Percentiles rank a stretch among this genome's conserved stretches.
Conservation (phyloP, 345 rosid species). For the Eucalyptus polybractea region DNA sequence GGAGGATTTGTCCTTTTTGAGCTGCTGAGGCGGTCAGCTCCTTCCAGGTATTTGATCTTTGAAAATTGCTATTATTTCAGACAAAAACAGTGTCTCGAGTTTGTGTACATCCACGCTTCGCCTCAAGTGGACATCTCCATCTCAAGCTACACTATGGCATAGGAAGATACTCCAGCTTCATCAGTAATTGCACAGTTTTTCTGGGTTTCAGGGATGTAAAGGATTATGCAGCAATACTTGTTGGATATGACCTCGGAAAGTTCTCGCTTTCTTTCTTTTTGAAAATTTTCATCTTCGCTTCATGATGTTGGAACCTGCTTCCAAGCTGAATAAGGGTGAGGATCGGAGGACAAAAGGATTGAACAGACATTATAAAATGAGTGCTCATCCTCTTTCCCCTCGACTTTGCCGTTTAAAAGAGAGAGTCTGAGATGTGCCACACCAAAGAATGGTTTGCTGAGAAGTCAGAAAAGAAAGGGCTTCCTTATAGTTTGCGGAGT, state of each 20-base stretch:
- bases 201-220: constrained; percentile 1
- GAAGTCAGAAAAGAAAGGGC: constrained; percentile 3
- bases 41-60: no score
- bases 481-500: constrained; percentile 15
- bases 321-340: constrained; percentile 16
- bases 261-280: constrained; percentile 11
- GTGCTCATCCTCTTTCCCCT: constrained; percentile 99
- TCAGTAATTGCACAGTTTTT: constrained; percentile 4
- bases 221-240: constrained; percentile 35
- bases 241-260: constrained; percentile 7
- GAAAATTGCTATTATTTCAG: no score
- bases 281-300: constrained; percentile 1
- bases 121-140: constrained; percentile 50
- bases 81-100: constrained; percentile 13
- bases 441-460: constrained; percentile 7
- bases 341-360: constrained; percentile 44
- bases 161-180: constrained; percentile 1
- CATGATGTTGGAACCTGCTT: constrained; percentile 3
- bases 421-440: background rate
- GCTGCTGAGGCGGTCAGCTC: no score
- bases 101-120: constrained; percentile 73
- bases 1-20: no score
- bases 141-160: constrained; percentile 62
- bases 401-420: background rate
- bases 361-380: constrained; percentile 36